phyloP scores from a whole-genome alignment of 305 asterid genomes.

The Fraxinus xanthoxyloides region DNA sequence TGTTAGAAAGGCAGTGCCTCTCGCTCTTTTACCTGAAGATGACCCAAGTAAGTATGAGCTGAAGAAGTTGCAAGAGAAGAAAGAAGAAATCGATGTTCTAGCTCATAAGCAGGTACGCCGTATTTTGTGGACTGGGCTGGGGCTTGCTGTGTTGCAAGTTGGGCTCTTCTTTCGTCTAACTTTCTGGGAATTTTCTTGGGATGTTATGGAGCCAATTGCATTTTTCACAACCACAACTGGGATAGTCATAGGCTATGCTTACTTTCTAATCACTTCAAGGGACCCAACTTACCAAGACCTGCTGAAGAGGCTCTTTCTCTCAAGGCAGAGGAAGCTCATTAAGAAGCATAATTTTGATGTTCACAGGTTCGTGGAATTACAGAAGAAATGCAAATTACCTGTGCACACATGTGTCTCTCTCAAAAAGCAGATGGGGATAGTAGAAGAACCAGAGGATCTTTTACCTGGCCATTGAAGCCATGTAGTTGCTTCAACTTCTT shows the following conservation, averaged over 20 bases:
- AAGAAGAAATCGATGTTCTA: conserved; percentile 60
- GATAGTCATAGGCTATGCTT: conserved; percentile 75
- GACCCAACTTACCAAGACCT: conserved; percentile 88
- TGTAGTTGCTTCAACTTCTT: not conserved
- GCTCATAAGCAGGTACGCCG: conserved; percentile 92
- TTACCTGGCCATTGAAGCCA: conserved; percentile 44
- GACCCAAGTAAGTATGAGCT: conserved; percentile 66
- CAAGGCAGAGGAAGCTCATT: conserved; percentile 84
- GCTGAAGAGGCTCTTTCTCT: conserved; percentile 79
- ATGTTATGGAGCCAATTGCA: conserved; percentile 95
- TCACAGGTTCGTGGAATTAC: conserved; percentile 72
- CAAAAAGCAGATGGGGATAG: conserved; percentile 51
- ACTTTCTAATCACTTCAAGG: conserved; percentile 82
- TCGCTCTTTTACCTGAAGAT: conserved; percentile 67
- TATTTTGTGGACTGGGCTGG: conserved; percentile 77
- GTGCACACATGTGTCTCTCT: conserved; percentile 41
- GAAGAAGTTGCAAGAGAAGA: conserved; percentile 54
- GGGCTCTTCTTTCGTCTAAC: conserved; percentile 95
- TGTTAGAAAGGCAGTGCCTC: conserved; percentile 83
- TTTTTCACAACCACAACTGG: conserved; percentile 80
- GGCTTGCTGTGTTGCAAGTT: conserved; percentile 52
- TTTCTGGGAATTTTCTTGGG: conserved; percentile 99
- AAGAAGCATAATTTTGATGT: conserved; percentile 62
- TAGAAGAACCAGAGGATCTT: conserved; percentile 59
- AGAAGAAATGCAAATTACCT: conserved; percentile 57